Evolutionary conservation across 108 stramenopile genomes (phyloP), one percentile per base, ranked within the genome.

Genomic region (Skeletonema potamos): DNA sequence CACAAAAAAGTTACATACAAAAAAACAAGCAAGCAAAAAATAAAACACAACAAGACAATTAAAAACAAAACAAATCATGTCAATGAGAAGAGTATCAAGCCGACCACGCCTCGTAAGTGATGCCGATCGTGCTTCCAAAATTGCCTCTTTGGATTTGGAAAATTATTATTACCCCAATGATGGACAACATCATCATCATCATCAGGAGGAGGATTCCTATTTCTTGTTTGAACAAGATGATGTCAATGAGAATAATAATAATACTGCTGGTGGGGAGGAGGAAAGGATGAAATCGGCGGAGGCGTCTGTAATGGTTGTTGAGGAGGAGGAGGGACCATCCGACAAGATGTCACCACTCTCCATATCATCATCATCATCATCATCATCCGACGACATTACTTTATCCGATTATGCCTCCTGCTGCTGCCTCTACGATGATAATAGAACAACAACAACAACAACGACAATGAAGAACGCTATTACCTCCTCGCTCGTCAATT

Each of bases 71-170:
- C n/a, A n/a, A n/a, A 41, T 15, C 39, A 41, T 41, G 39, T 41
- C 22, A 34, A 59, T 59, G 36, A 30, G 58, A 30, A 30, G 58
- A 18, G 58, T 34, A 18, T 59, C 58, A 20, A 59, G 58, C 11
- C 26, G 58, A 30, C 58, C 58, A 30, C 58, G 58, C 17, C 58
- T 59, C 7, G 58, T 59, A 7, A 33, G 36, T 6, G 58, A 59
- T 34, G 58, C 58, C 32, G 58, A 59, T 24, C 58, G 58, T 17
- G 58, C 33, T 0, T 59, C 22, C 33, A 28, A 59, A 18, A 59
- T 22, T 9, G 18, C 58, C 30, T 8, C 58, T 3, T 28, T 58
- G 3, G 26, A 28, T 12, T 9, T 28, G 26, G 57, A 28, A 2
- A 5, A 58, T 0, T 17, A 17, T 44, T n/a, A 44, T 44, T 3